These are phyloP conservation scores for Castanea crenata DNA, from an alignment of 306 rosid genomes.

Conservation along the genomic window DNA sequence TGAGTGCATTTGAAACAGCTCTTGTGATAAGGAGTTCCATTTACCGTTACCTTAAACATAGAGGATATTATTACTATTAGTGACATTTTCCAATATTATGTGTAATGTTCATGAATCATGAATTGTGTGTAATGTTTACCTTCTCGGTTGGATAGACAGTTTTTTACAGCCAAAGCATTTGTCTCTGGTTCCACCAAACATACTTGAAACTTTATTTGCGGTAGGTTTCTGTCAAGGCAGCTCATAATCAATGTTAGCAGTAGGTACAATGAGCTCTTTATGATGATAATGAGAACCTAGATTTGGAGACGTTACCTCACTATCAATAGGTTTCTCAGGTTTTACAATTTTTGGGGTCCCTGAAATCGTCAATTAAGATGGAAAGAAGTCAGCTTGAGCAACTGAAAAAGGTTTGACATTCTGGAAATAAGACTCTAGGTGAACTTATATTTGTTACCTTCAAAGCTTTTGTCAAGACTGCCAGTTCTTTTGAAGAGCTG, in stretches of 20 bases:
- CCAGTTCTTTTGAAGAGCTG: constrained; percentile 97
- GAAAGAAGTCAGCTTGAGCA: constrained; percentile 11
- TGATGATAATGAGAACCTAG: constrained; percentile 2
- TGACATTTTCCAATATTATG: neutral
- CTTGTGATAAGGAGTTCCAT: constrained; percentile 94
- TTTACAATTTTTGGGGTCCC: constrained; percentile 92
- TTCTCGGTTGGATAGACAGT: constrained; percentile 96
- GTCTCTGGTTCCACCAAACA: constrained; percentile 97
- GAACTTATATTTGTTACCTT: constrained; percentile 47
- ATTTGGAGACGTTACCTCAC: constrained; percentile 53
- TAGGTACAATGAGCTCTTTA: neutral
- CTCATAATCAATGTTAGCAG: constrained; percentile 19
- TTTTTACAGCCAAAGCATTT: constrained; percentile 90
- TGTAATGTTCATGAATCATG: neutral
- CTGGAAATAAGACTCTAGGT: neutral
- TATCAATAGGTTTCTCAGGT: constrained; percentile 68
- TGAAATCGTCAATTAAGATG: constrained; percentile 17
- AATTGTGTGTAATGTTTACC: constrained; percentile 36
- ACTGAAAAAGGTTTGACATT: constrained; percentile 5
- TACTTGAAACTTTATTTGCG: constrained; percentile 60
- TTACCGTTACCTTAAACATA: constrained; percentile 72
- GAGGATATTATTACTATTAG: constrained; percentile 9
- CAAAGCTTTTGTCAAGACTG: constrained; percentile 96
- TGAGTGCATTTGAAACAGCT: constrained; percentile 96
- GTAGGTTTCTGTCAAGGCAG: constrained; percentile 63